These are phyloP conservation scores for Orychophragmus violaceus DNA, from an alignment of 345 rosid genomes.

Conservation along the genomic window DNA sequence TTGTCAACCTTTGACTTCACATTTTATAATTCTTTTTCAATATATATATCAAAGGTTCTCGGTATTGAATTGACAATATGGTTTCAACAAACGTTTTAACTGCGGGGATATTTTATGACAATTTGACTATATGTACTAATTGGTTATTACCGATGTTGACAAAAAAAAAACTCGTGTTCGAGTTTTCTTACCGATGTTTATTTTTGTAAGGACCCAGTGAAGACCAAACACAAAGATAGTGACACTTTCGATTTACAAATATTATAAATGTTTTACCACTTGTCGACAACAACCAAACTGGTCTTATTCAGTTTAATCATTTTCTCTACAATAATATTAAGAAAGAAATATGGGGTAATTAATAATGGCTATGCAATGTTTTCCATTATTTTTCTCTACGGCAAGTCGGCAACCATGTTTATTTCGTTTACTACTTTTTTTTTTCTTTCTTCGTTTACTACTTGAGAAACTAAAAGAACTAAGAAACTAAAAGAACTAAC, in stretches of 20 bases:
- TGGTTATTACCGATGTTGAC: too few species aligned
- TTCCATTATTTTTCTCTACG: background rate
- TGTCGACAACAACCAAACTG: background rate
- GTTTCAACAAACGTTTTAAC: background rate
- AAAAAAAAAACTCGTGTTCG: background rate
- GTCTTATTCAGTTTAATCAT: background rate
- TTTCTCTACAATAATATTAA: slow-evolving; percentile 3
- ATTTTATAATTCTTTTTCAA: background rate
- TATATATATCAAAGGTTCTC: background rate
- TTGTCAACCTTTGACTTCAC: slow-evolving; percentile 19
- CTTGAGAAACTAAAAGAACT: background rate
- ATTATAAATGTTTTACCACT: background rate
- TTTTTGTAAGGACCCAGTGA: background rate
- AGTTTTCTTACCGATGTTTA: background rate
- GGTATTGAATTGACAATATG: slow-evolving; percentile 2
- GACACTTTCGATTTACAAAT: background rate
- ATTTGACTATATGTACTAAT: background rate
- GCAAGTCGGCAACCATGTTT: background rate
- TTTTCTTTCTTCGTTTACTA: slow-evolving; percentile 11
- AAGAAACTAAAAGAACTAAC: background rate
- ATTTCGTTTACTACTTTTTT: slow-evolving; percentile 5
- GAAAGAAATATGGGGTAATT: background rate
- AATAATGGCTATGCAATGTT: background rate
- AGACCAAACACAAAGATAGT: background rate
- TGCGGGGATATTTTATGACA: background rate